These are phyloP conservation scores for Aspergillus fumigatus DNA, from an alignment of 2,329 filamentous ascomycete genomes.

Conservation along the genomic window DNA sequence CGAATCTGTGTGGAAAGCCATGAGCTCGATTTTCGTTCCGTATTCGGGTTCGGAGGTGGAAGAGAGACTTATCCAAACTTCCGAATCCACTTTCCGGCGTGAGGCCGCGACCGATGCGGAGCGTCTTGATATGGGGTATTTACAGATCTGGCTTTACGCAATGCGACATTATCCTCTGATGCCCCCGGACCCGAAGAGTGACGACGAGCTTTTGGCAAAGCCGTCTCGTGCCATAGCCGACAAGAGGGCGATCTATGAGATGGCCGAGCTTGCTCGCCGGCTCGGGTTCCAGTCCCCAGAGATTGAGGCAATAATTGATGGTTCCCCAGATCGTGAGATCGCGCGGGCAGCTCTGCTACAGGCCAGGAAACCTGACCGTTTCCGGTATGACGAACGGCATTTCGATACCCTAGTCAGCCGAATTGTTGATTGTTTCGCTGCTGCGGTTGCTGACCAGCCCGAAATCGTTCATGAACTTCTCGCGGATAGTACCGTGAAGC, in stretches of 20 bases:
- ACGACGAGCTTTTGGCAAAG: conserved; percentile 10
- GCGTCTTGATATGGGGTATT: conserved; percentile 17
- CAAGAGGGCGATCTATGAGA: conserved; percentile 15
- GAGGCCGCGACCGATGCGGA: conserved; percentile 8
- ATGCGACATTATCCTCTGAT: conserved; percentile 27
- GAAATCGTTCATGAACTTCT: conserved; percentile 4
- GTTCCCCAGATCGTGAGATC: conserved; percentile 17
- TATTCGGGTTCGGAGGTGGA: conserved; percentile 8
- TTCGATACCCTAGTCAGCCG: conserved; percentile 15
- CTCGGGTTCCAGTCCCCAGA: conserved; percentile 17
- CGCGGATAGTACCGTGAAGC: conserved; percentile 10
- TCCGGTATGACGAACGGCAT: conserved; percentile 11
- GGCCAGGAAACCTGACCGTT: conserved; percentile 15
- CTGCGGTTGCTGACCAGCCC: conserved; percentile 11
- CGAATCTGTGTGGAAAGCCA: conserved; percentile 4
- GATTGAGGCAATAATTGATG: conserved; percentile 12
- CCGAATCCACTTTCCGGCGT: conserved; percentile 18
- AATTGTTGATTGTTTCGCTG: conserved; percentile 17
- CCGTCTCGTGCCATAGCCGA: conserved; percentile 11
- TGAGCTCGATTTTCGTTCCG: conserved; percentile 7
- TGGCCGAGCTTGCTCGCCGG: conserved; percentile 16
- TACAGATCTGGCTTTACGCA: conserved; percentile 27
- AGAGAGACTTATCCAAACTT: conserved; percentile 19
- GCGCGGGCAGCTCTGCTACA: conserved; percentile 15
- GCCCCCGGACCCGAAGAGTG: conserved; percentile 7